Percentiles rank a stretch among this genome's conserved stretches.
Conservation (phyloP, 202 grass and related monocot genomes). For the Cymbopogon flexuosus region DNA sequence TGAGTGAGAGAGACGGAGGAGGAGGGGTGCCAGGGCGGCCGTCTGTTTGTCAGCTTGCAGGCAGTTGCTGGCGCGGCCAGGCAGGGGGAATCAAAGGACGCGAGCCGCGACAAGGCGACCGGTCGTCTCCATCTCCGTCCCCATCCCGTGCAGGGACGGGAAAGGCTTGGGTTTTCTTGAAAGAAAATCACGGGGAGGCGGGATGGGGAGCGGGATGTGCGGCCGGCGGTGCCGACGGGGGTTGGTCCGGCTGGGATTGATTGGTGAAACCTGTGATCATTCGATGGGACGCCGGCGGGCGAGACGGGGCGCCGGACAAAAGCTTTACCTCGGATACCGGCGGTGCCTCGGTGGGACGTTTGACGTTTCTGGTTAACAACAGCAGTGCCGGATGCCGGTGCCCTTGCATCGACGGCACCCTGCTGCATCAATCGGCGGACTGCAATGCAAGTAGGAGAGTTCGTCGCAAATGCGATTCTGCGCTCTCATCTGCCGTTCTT, state of each 20-base stretch:
- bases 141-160: neutral
- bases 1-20: neutral
- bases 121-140: conserved; percentile 36
- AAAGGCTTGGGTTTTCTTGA: neutral
- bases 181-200: neutral
- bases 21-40: conserved; percentile 13
- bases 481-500: no score
- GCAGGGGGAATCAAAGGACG: conserved; percentile 46
- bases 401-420: neutral
- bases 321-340: conserved; percentile 32
- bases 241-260: conserved; percentile 12
- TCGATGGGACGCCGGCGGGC: neutral
- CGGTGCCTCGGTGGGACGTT: conserved; percentile 7
- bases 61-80: conserved; percentile 24
- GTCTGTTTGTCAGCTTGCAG: conserved; percentile 42
- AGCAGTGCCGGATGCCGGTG: neutral
- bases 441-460: neutral
- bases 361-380: conserved; percentile 27
- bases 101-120: conserved; percentile 29
- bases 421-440: no score
- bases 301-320: conserved; percentile 35
- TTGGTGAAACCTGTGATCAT: conserved; percentile 27
- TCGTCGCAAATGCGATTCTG: neutral
- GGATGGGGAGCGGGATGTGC: neutral
- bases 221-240: neutral